Conservation (phyloP, 83 land plant genomes). For the Thuja plicata region DNA sequence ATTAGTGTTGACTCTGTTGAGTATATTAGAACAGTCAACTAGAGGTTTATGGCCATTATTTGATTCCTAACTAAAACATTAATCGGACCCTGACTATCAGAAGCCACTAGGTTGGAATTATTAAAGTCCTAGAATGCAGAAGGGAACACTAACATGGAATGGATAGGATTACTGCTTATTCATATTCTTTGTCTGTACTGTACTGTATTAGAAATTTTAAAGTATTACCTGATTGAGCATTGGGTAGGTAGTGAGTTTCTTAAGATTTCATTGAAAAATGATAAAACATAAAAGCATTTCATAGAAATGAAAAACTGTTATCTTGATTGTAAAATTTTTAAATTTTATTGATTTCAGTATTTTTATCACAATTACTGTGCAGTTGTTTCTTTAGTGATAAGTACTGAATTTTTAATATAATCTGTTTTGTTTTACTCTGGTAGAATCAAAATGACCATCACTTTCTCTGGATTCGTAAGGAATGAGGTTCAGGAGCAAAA, state of each 20-base stretch:
- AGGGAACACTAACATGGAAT: not conserved
- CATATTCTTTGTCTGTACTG: not conserved
- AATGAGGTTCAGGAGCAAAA: slow-evolving; percentile 24
- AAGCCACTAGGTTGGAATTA: not conserved
- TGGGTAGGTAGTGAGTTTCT: not conserved
- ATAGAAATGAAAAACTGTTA: not conserved
- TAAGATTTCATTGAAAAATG: not conserved
- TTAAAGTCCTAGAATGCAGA: not conserved
- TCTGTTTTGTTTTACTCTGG: not conserved
- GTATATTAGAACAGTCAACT: not conserved
- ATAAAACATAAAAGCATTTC: not conserved
- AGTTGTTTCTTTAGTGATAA: not conserved
- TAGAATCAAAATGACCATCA: slow-evolving; percentile 57
- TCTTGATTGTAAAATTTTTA: not conserved
- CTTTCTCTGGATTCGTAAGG: slow-evolving; percentile 28
- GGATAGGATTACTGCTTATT: not conserved
- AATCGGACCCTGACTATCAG: not conserved
- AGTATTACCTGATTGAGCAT: not conserved
- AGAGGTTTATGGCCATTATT: not conserved
- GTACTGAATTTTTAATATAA: not conserved
- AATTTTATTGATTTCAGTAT: not conserved
- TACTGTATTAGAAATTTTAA: not conserved
- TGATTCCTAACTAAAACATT: not conserved
- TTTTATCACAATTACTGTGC: not conserved
- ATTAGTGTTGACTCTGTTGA: not conserved